Evolutionary conservation across 352 stramenopile species (phyloP).

Genomic region (Phytophthora gonapodyides): DNA sequence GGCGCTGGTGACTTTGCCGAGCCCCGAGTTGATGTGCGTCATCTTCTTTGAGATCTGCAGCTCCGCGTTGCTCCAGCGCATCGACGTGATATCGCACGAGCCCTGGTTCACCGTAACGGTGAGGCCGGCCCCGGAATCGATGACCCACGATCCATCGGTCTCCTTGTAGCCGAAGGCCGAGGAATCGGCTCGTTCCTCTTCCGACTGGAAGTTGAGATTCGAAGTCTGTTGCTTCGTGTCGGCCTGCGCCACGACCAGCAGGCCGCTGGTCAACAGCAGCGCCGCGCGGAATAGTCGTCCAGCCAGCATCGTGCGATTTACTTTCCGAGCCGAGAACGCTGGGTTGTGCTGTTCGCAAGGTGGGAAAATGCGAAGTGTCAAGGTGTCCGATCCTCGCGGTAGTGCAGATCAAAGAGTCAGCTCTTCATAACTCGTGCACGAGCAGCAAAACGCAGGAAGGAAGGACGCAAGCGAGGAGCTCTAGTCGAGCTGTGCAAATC

Average conservation of each 20-base stretch:
- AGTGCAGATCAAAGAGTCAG: slow-evolving; percentile 9
- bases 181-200: slow-evolving; percentile 14
- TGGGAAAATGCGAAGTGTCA: slow-evolving; percentile 28
- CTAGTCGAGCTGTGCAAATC: slow-evolving; percentile 26
- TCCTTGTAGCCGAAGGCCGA: slow-evolving; percentile 46
- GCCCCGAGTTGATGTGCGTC: slow-evolving; percentile 58
- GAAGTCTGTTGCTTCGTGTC: slow-evolving; percentile 31
- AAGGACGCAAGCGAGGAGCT: slow-evolving; percentile 20
- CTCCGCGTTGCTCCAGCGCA: slow-evolving; percentile 52
- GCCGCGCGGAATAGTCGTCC: slow-evolving; percentile 20
- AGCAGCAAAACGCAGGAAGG: slow-evolving; percentile 12
- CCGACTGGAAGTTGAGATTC: slow-evolving; percentile 30
- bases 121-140: slow-evolving; percentile 45
- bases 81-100: slow-evolving; percentile 55
- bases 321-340: not conserved
- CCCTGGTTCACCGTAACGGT: slow-evolving; percentile 44
- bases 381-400: slow-evolving; percentile 3
- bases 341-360: not conserved
- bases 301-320: slow-evolving; percentile 21
- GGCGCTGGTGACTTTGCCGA: slow-evolving; percentile 41
- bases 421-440: not conserved
- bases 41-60: slow-evolving; percentile 53
- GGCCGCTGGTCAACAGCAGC: slow-evolving; percentile 21
- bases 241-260: slow-evolving; percentile 17
- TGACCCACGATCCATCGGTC: slow-evolving; percentile 43